Evolutionary conservation across 306 rosid species (phyloP), one percentile per base, ranked within the genome.

Genomic region (Phaseolus lunatus): DNA sequence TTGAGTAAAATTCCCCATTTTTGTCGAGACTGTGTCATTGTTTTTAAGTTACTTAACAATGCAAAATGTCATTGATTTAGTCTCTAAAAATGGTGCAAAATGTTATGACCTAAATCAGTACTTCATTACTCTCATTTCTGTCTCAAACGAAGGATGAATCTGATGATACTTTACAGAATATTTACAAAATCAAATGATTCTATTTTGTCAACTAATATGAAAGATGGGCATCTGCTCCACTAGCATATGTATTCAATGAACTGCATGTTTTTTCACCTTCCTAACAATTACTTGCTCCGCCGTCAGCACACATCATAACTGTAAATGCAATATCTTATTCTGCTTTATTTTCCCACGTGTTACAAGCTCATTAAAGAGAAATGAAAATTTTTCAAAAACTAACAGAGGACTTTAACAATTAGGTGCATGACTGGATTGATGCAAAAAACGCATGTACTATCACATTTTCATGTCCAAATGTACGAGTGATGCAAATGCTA

Each of bases 221-320:
- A 47, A 39, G 35, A 73, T 7, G 43, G 71, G 52, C 65, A 16
- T 31, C 6, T 39, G 18, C 43, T 62, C 14, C 29, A 48, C 23
- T 63, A 70, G 72, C 44, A 18, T 59, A 18, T 59, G 50, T 43
- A 72, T 49, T 73, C 26, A 22, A 31, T 69, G 73, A 50, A 49
- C 13, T 59, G 15, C 67, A 24, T 56, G 9, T 4, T 67, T 19
- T 50, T 68, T 67, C 48, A 26, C 62, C 37, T 12, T 16, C 37
- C 24, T 47, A 61, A 48, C 44, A 54, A 48, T 6, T 8, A 39
- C 70, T 23, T 77, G 29, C 39, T 66, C 58, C 59, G 43, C 70
- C 37, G 18, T 9, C 14, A 22, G 15, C 29, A 3, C 31, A 29
- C 22, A 59, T 0, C 6, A 56, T 10, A 54, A 56, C 64, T 23